Conservation (phyloP, 129 eudicot genomes). For the Pseudognaphalium luteoalbum region DNA sequence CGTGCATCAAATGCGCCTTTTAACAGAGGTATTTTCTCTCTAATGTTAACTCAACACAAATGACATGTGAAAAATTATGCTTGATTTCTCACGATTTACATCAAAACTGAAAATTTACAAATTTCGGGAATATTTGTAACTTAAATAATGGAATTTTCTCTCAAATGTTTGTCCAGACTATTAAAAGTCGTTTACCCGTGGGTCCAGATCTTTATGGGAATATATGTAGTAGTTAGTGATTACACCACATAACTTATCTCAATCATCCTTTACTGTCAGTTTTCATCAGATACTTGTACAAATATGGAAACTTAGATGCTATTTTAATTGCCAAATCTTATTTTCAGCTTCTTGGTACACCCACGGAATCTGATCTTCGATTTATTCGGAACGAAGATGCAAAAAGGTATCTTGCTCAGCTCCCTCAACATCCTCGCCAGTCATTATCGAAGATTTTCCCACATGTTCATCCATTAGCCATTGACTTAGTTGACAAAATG, state of each 20-base stretch:
- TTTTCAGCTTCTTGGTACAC: conserved; percentile 76
- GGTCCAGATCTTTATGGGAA: neutral
- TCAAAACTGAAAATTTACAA: neutral
- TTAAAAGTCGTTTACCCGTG: neutral
- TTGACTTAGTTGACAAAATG: conserved; percentile 86
- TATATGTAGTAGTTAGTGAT: too few species aligned
- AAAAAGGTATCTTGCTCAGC: conserved; percentile 71
- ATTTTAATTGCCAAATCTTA: neutral
- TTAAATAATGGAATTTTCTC: neutral
- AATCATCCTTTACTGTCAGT: neutral
- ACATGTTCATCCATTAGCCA: conserved; percentile 76
- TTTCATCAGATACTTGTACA: neutral
- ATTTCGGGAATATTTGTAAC: neutral
- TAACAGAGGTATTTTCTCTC: conserved; percentile 57
- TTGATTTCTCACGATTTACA: neutral
- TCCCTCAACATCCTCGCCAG: conserved; percentile 72
- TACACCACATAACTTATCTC: neutral
- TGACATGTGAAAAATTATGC: neutral
- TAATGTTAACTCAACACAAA: neutral
- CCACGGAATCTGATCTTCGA: conserved; percentile 74
- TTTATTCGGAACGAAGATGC: conserved; percentile 81
- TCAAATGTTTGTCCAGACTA: neutral
- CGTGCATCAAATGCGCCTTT: conserved; percentile 81
- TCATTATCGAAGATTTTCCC: conserved; percentile 58
- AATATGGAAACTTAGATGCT: neutral